Evolutionary conservation across 305 asterid species (phyloP).

Genomic region (Solanum hybrid): DNA sequence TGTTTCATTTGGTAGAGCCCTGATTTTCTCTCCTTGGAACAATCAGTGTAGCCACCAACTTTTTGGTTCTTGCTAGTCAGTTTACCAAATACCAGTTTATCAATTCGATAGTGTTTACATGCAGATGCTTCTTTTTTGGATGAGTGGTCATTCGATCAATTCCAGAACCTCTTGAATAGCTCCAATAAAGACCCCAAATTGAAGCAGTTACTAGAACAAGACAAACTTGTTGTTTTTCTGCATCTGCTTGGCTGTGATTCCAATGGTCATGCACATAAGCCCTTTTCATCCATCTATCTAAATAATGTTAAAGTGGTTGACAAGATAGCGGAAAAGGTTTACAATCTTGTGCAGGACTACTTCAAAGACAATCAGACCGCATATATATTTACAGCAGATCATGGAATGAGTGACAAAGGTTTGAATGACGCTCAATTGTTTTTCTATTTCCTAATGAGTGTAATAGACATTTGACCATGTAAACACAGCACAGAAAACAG

Average conservation of each 20-base stretch:
- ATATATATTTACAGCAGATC: constrained; percentile 91
- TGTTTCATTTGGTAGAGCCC: neutral
- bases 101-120: constrained; percentile 23
- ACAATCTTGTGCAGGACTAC: constrained; percentile 81
- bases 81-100: neutral
- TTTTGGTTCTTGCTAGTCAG: neutral
- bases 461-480: neutral
- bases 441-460: neutral
- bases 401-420: constrained; percentile 99
- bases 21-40: neutral
- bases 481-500: neutral
- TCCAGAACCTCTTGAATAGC: constrained; percentile 71
- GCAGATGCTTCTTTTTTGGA: constrained; percentile 97
- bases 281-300: constrained; percentile 85
- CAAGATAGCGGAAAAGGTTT: constrained; percentile 86
- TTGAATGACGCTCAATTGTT: constrained; percentile 6
- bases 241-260: constrained; percentile 97
- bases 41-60: neutral
- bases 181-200: constrained; percentile 62
- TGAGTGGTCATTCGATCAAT: constrained; percentile 95
- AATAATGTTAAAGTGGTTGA: constrained; percentile 98
- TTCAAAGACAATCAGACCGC: constrained; percentile 82
- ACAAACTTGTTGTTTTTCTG: constrained; percentile 73
- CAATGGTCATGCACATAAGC: constrained; percentile 99
- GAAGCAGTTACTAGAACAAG: constrained; percentile 79